Evolutionary conservation across 768 basidiomycete genomes (phyloP), one percentile per base, ranked within the genome.

Genomic region (Hemileccinum rubropunctum): DNA sequence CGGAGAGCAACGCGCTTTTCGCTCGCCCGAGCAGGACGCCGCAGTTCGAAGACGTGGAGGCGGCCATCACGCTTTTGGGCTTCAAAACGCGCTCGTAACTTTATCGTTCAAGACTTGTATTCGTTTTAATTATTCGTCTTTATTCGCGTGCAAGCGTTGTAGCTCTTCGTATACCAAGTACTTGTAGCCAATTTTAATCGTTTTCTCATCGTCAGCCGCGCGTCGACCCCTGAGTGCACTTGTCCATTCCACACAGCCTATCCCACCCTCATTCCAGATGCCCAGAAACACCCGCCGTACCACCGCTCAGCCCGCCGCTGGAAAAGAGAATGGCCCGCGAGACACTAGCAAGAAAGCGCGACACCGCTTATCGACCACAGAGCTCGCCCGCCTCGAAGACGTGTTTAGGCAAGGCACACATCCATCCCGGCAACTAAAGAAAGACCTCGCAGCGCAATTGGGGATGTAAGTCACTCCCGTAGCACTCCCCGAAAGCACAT

Each of bases 361-460:
- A 28, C 70, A 71, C 48, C 73, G 72, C 42, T 57, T 76, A 62
- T 66, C 75, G 26, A 50, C 54, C 36, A 2, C 49, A 18, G 68
- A 68, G 45, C 58, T 67, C 35, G 40, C 42, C 47, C 51, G 56
- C 26, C 67, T 68, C 39, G 66, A 68, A 26, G 56, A 57, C 32
- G 37, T 57, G 36, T 68, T 70, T 51, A 51, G 26, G 21, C 43
- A 58, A 47, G 47, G 59, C 4, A 70, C 69, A 13, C 67, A 70
- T 40, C 67, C 69, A 0, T 58, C 65, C 17, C 61, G 58, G 21
- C 58, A 68, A 42, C 47, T 53, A 50, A 70, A 70, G 48, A 60
- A 51, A 18, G 60, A 63, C 1, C 55, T 67, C 46, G 69, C 61
- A 9, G 42, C 42, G 27, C 64, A 68, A 44, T 30, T 67, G 33